phyloP scores from a whole-genome alignment of 164 flowering plant genomes.

The Sedum album region DNA sequence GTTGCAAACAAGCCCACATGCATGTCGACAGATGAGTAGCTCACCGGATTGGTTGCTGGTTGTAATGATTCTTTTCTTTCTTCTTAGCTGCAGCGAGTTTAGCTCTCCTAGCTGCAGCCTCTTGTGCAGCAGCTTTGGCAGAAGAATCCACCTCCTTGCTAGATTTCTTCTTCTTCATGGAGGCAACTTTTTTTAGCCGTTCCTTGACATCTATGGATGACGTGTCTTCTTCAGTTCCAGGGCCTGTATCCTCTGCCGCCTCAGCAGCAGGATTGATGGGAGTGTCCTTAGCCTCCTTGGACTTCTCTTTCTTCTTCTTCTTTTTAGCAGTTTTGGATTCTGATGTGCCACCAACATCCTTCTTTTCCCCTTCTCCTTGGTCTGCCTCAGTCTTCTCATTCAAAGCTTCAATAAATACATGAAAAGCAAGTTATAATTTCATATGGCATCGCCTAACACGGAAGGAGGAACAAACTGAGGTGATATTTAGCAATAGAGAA shows the following conservation, averaged over 20 bases:
- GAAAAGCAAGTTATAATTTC: neutral
- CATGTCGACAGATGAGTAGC: neutral
- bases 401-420: slow-evolving; percentile 22
- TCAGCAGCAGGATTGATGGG: slow-evolving; percentile 15
- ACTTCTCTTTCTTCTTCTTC: slow-evolving; percentile 90
- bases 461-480: no score
- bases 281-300: slow-evolving; percentile 45
- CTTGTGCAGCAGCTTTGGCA: slow-evolving; percentile 72
- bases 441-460: no score
- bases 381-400: slow-evolving; percentile 37
- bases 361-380: slow-evolving; percentile 43
- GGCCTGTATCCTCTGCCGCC: slow-evolving; percentile 9
- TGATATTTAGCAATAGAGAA: no score
- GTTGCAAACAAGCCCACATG: neutral
- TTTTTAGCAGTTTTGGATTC: slow-evolving; percentile 77
- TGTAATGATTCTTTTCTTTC: slow-evolving; percentile 78
- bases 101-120: slow-evolving; percentile 73
- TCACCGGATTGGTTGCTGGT: slow-evolving; percentile 64
- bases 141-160: slow-evolving; percentile 78
- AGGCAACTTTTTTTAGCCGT: slow-evolving; percentile 60
- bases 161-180: slow-evolving; percentile 75
- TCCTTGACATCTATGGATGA: slow-evolving; percentile 61
- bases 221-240: slow-evolving; percentile 23
- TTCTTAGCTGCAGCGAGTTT: slow-evolving; percentile 94
- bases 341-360: slow-evolving; percentile 38